These are phyloP conservation scores for Cyclotella atomus DNA, from an alignment of 108 stramenopile genomes.

Conservation along the genomic window DNA sequence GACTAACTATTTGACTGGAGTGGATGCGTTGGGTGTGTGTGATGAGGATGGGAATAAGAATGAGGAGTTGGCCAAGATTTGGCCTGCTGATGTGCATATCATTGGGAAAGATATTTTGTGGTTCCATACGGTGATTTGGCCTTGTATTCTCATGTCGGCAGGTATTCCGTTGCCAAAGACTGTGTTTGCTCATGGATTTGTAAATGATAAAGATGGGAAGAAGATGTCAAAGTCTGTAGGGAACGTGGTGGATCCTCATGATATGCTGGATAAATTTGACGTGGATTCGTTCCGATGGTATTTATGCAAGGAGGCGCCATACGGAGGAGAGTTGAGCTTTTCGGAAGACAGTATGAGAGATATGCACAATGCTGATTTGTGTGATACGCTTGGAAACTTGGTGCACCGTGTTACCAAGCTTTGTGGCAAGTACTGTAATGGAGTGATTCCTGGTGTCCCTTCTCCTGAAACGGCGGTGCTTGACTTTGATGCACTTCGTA, in stretches of 20 bases:
- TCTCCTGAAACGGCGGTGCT: constrained; percentile 49
- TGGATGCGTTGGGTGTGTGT: constrained; percentile 74
- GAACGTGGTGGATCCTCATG: constrained; percentile 98
- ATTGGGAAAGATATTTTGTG: constrained; percentile 99
- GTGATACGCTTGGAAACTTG: constrained; percentile 95
- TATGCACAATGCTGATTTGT: constrained; percentile 97
- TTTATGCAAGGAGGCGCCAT: constrained; percentile 91
- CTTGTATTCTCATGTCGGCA: constrained; percentile 97
- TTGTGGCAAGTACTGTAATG: constrained; percentile 87
- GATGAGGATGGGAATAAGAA: constrained; percentile 47
- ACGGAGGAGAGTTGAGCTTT: constrained; percentile 93
- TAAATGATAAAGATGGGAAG: constrained; percentile 95
- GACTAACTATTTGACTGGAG: constrained; percentile 95
- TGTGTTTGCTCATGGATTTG: constrained; percentile 98
- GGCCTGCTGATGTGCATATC: constrained; percentile 96
- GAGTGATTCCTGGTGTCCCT: constrained; percentile 79
- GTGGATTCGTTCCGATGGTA: constrained; percentile 97
- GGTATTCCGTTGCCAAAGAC: constrained; percentile 89
- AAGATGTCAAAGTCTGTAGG: constrained; percentile 99
- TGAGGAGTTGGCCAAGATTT: constrained; percentile 72
- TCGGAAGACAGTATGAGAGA: constrained; percentile 80
- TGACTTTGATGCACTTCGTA: constrained; percentile 67
- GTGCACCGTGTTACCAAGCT: constrained; percentile 95
- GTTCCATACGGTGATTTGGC: constrained; percentile 99
- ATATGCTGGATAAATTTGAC: constrained; percentile 86